phyloP scores from a whole-genome alignment of 1,284 basidiomycete species.

The Puccinia coronata region DNA sequence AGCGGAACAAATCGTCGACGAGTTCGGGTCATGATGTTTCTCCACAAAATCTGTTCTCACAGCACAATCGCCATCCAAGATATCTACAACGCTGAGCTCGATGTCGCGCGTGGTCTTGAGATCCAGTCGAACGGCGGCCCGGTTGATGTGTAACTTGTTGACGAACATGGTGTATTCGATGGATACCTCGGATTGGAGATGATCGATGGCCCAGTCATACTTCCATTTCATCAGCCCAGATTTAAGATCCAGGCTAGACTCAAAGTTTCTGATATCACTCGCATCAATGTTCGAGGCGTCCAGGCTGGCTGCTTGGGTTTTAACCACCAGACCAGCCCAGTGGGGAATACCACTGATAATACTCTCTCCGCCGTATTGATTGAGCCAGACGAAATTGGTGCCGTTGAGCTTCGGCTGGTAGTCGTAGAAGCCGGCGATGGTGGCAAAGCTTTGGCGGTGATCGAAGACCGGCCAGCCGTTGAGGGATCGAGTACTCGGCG shows the following conservation, averaged over 20 bases:
- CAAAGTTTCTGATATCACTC: constrained; percentile 52
- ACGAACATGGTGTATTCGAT: constrained; percentile 54
- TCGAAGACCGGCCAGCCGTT: constrained; percentile 52
- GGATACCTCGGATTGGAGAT: constrained; percentile 21
- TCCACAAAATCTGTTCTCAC: constrained; percentile 51
- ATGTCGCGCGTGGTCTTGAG: constrained; percentile 42
- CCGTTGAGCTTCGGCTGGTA: constrained; percentile 52
- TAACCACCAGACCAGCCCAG: constrained; percentile 54
- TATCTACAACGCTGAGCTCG: constrained; percentile 53
- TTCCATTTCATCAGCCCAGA: constrained; percentile 54
- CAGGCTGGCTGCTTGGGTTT: constrained; percentile 52
- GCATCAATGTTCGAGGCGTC: constrained; percentile 49
- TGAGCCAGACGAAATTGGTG: constrained; percentile 53
- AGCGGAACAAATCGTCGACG: constrained; percentile 52
- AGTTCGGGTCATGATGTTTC: constrained; percentile 49
- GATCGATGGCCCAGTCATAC: constrained; percentile 51
- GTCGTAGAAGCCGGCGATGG: constrained; percentile 56
- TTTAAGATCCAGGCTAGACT: constrained; percentile 53
- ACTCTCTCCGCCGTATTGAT: constrained; percentile 53
- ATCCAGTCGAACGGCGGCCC: constrained; percentile 53
- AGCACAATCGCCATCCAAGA: constrained; percentile 55
- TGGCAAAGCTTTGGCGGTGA: constrained; percentile 45
- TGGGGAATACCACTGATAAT: constrained; percentile 55
- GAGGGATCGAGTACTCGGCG: constrained; percentile 20
- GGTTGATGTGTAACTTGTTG: constrained; percentile 52